These are phyloP conservation scores for Buddleja alternifolia DNA, from an alignment of 257 asterid species.

Conservation along the genomic window DNA sequence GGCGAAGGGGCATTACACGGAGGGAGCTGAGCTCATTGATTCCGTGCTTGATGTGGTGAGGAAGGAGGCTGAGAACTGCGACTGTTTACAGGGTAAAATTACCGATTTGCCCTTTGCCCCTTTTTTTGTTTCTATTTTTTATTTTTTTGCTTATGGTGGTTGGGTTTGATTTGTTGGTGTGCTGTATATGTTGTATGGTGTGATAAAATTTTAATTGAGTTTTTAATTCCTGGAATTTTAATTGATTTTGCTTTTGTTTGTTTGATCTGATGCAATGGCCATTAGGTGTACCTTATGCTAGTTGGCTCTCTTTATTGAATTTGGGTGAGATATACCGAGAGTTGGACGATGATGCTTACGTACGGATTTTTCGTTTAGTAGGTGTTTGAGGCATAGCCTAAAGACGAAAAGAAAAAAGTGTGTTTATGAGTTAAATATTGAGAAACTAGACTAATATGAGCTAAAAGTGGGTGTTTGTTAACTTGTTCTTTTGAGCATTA, in stretches of 20 bases:
- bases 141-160: neutral
- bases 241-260: neutral
- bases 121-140: neutral
- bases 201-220: neutral
- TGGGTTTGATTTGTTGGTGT: neutral
- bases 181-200: neutral
- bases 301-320: no score
- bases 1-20: conserved; percentile 62
- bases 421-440: neutral
- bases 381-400: neutral
- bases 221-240: neutral
- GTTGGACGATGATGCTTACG: neutral
- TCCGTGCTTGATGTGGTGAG: conserved; percentile 60
- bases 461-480: no score
- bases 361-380: neutral
- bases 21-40: conserved; percentile 57
- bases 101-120: neutral
- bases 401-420: neutral
- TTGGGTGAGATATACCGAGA: no score
- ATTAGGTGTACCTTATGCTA: no score
- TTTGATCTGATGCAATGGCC: neutral
- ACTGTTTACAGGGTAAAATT: conserved; percentile 51
- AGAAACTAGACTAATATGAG: neutral
- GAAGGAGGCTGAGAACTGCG: conserved; percentile 60
- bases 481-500: no score